A percentile compares a stretch with the other conserved stretches of the same genome.
Conservation (phyloP, 1,284 basidiomycete genomes). For the Microbotryomycetes sp. region DNA sequence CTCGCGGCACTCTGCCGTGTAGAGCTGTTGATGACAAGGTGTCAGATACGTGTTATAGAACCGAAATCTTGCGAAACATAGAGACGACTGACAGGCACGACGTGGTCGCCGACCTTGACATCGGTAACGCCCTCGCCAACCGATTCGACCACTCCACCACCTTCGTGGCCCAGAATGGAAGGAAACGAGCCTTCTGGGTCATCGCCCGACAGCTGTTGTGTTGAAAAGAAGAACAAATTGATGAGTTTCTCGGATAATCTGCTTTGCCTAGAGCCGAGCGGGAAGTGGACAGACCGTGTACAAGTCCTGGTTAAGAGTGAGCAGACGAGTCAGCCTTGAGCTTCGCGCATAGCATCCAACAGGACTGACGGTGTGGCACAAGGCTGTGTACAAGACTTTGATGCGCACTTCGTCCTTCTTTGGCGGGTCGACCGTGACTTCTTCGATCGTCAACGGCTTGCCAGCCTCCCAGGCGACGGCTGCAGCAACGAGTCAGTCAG, state of each 20-base stretch:
- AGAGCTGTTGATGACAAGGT: constrained; percentile 23
- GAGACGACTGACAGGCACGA: constrained; percentile 56
- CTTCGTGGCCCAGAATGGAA: constrained; percentile 57
- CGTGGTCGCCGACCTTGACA: constrained; percentile 82
- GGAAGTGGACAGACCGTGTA: constrained; percentile 18
- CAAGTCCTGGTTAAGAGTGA: constrained; percentile 19
- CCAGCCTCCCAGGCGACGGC: constrained; percentile 95
- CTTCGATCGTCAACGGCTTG: constrained; percentile 70
- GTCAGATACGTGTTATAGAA: not conserved
- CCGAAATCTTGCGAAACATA: no score
- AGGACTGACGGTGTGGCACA: constrained; percentile 74
- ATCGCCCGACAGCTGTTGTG: constrained; percentile 66
- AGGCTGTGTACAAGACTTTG: constrained; percentile 81
- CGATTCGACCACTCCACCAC: constrained; percentile 62
- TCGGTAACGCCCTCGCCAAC: constrained; percentile 86
- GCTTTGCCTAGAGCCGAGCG: not conserved
- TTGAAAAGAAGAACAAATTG: not conserved
- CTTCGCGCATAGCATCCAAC: not conserved
- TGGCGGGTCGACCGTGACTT: constrained; percentile 88
- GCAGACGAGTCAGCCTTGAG: not conserved
- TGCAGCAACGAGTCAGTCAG: constrained; percentile 44
- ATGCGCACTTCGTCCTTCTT: constrained; percentile 86
- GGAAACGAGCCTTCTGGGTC: constrained; percentile 97
- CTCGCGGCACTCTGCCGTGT: constrained; percentile 69
- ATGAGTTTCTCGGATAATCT: not conserved